Base-by-base conservation (phyloP, 2,329 filamentous ascomycete genomes). In the Karstenula rhodostoma region DNA sequence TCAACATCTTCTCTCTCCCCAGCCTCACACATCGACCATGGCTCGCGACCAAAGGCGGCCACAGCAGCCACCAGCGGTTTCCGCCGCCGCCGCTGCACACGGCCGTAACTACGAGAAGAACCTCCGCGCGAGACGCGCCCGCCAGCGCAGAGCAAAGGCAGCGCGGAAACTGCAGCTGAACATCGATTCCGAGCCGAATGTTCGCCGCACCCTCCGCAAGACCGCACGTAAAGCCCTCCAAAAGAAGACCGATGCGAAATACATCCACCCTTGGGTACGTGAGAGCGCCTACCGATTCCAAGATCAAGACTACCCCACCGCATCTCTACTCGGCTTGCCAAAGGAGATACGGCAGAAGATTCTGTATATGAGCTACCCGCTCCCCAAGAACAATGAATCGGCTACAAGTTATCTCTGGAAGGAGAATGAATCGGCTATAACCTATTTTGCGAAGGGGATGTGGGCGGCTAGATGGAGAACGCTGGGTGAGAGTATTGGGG, bases 281-380 rank as follows among this genome's bases (percentile, higher is more conserved):
- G 35, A 62, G 43, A 54, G 60, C 48, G 52, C 40, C 8, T 56
- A 29, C 10, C 17, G 40, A 10, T 19, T 27, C 22, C 27, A 47
- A 22, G 22, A 32, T 2, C 17, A 37, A 1, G 27, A 6, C 1
- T 56, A 60, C 50, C 58, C 59, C 1, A 12, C 19, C 27, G 61
- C 64, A 9, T 59, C 56, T 40, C 48, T 70, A 3, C 56, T 64
- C 4, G 60, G 63, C n/a, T 48, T 70, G 3, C 64, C 67, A 8
- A 52, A 23, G 2, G 67, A 70, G 27, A 23, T 70, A 9, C 53
- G 61, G 10, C 64, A 66, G 44, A 23, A 56, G 8, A 66, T 68
- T 17, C 15, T 68, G 27, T 2, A 37, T 17, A 2, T 51, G 46
- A 17, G 44, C 19, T 22, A 23, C n/a, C 15, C 23, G 37, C 46